Base-by-base conservation (phyloP, 768 basidiomycete genomes). In the Podaxis rugospora region DNA sequence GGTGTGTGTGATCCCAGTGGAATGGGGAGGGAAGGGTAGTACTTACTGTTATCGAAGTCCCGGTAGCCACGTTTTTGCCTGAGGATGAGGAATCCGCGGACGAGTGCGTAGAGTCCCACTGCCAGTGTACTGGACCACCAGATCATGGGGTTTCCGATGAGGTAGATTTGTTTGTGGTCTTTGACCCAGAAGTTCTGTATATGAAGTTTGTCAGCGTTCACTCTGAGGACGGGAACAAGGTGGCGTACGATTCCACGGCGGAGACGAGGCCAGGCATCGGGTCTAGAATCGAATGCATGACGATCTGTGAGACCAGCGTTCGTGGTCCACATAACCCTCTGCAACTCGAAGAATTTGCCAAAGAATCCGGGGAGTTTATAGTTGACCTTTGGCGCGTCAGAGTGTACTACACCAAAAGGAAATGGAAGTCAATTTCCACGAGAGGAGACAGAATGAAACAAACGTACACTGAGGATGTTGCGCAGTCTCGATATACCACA, bases 101-200 rank as follows among this genome's bases (percentile, higher is more conserved):
- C 79, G 16, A 75, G 74, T 11, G 85, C 71, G 67, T 97, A 98
- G 0, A 80, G 69, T 11, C 80, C 66, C 16, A 98, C 84, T 2
- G 92, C 82, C 2, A 88, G 69, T 0, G 91, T 88, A 67, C 91
- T 89, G 42, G 87, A 72, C 82, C 89, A 97, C 97, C 97, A 99
- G 25, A 96, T 82, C 64, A 95, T 78, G 0, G 95, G 93, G 70
- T 98, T 99, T 1, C 97, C 97, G 21, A 97, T 80, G 47, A 98
- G 83, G 72, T 99, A 99, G 62, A 99, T 90, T 68, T 99, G 97
- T 47, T 84, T 84, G 70, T 98, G 90, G 63, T 98, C 93, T 74
- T 95, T 95, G 47, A 97, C 93, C 97, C 97, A 98, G 76, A 98
- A 98, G 75, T 95, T 97, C 94, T 95, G 65, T 40, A 56, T 57